A percentile compares a stretch with the other conserved stretches of the same genome.
These are phyloP conservation scores for Pythium guiyangense DNA, from an alignment of 352 stramenopile genomes.

Conservation along the genomic window DNA sequence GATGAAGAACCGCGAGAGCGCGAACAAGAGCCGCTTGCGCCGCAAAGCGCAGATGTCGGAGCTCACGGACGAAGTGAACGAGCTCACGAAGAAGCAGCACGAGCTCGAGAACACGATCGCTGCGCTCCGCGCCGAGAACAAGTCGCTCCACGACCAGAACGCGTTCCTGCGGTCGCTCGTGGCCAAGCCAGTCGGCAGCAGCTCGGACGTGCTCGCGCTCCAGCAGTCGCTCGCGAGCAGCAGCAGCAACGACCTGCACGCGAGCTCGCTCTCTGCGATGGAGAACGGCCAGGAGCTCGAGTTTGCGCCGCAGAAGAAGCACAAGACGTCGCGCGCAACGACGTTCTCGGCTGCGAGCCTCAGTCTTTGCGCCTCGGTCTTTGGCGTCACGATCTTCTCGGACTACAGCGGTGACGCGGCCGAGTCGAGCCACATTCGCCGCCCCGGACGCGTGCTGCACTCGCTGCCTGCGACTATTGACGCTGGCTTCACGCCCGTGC, in stretches of 20 bases:
- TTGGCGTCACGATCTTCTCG: constrained; percentile 69
- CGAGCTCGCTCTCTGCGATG: constrained; percentile 18
- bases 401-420: constrained; percentile 40
- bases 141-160: constrained; percentile 76
- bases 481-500: constrained; percentile 27
- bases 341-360: constrained; percentile 55
- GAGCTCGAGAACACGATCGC: constrained; percentile 67
- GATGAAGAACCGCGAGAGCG: constrained; percentile 87
- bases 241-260: background rate
- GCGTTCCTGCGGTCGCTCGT: constrained; percentile 72
- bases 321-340: constrained; percentile 29
- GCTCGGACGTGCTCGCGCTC: constrained; percentile 15
- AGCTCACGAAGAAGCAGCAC: constrained; percentile 64
- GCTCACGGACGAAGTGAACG: constrained; percentile 46
- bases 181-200: constrained; percentile 18
- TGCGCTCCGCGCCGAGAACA: constrained; percentile 68
- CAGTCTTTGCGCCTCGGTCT: constrained; percentile 65
- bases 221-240: constrained; percentile 22
- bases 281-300: constrained; percentile 22
- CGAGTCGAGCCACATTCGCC: constrained; percentile 37
- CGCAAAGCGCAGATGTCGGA: constrained; percentile 69
- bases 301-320: constrained; percentile 29
- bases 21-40: constrained; percentile 73
- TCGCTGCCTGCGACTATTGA: constrained; percentile 30
- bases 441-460: constrained; percentile 57